A percentile compares a stretch with the other conserved stretches of the same genome.
These are phyloP conservation scores for Elsinoe perseae DNA, from an alignment of 2,329 filamentous ascomycete species.

Conservation along the genomic window DNA sequence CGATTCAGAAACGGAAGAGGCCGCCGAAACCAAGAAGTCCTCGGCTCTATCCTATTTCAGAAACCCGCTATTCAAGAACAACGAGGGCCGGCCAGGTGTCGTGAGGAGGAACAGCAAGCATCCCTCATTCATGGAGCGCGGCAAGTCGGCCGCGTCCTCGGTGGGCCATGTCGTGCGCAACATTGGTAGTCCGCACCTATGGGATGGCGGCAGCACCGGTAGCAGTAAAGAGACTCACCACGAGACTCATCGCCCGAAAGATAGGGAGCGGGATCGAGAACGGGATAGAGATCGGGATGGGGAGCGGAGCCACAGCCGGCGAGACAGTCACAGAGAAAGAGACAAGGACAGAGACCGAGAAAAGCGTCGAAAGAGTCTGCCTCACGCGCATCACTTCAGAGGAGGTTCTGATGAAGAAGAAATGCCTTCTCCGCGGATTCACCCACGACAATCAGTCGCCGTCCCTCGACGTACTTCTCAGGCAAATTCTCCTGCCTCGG, in stretches of 20 bases:
- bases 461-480: constrained; percentile 15
- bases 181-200: constrained; percentile 31
- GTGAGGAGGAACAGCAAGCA: constrained; percentile 33
- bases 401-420: constrained; percentile 19
- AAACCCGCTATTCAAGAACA: constrained; percentile 43
- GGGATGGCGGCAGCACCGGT: constrained; percentile 25
- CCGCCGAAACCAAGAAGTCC: constrained; percentile 36
- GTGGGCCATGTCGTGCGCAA: constrained; percentile 31
- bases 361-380: constrained; percentile 18
- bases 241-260: constrained; percentile 13
- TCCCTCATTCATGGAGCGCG: constrained; percentile 28
- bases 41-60: constrained; percentile 43
- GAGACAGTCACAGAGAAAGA: constrained; percentile 18
- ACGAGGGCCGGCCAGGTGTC: constrained; percentile 37
- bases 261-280: constrained; percentile 1
- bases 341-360: constrained; percentile 17
- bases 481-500: constrained; percentile 12
- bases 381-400: constrained; percentile 23
- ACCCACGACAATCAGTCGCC: constrained; percentile 16
- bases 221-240: constrained; percentile 6
- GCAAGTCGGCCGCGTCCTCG: constrained; percentile 30
- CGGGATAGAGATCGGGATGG: constrained; percentile 21
- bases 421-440: constrained; percentile 15
- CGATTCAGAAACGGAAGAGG: constrained; percentile 30
- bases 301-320: constrained; percentile 15